Percentiles rank a stretch among this genome's conserved stretches.
Conservation (phyloP, 257 asterid species). For the Fraxinus americana region DNA sequence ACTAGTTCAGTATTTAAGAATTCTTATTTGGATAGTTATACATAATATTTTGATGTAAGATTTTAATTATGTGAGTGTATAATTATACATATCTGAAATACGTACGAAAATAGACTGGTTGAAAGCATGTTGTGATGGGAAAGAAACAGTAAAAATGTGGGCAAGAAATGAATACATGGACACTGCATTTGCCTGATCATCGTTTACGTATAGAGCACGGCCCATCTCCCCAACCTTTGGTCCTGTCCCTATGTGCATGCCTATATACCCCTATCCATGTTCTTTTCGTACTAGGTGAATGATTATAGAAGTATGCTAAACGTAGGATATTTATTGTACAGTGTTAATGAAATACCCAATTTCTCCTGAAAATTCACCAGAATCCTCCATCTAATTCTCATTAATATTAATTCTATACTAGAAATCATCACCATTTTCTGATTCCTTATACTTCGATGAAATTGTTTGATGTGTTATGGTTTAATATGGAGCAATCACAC, state of each 20-base stretch:
- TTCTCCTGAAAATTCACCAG: not conserved
- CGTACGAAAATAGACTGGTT: not conserved
- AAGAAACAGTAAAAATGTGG: constrained; percentile 6
- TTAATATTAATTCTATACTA: not conserved
- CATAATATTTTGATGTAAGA: too few relatives aligned
- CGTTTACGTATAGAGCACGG: constrained; percentile 27
- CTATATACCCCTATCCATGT: not conserved
- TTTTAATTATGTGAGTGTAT: too few relatives aligned
- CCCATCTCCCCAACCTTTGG: constrained; percentile 10
- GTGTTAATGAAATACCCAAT: not conserved
- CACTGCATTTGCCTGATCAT: not conserved
- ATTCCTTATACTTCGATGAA: too few relatives aligned
- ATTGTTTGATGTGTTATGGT: not conserved
- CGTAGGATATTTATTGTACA: not conserved
- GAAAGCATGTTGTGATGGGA: not conserved
- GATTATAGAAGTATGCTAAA: not conserved
- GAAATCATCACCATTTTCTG: not conserved
- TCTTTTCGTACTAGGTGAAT: not conserved
- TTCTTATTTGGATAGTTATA: too few relatives aligned
- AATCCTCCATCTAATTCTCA: not conserved
- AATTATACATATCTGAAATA: not conserved
- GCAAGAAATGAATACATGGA: constrained; percentile 1
- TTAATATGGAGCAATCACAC: too few relatives aligned
- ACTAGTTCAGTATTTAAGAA: too few relatives aligned
- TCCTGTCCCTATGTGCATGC: constrained; percentile 13